Conservation (phyloP, 139 green algal genomes). For the Coccomyxa sp. region DNA sequence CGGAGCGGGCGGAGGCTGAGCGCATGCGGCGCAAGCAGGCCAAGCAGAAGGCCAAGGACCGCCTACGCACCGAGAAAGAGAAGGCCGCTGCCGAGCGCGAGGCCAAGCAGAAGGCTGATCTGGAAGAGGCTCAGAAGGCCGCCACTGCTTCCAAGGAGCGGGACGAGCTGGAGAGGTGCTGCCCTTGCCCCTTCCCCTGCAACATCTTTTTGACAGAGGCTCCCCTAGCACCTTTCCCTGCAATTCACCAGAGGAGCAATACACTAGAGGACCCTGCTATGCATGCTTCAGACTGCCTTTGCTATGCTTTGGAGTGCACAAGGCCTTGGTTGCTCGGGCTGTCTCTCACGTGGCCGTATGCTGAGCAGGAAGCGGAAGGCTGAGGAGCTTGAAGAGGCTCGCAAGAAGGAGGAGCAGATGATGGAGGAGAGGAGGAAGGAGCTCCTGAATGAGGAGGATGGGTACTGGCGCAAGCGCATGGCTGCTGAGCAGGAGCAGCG, state of each 20-base stretch:
- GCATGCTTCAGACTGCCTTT: no score
- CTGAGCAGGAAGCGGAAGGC: slow-evolving; percentile 28
- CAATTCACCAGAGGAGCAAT: no score
- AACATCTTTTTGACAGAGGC: no score
- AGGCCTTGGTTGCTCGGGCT: no score
- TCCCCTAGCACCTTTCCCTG: no score
- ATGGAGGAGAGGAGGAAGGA: slow-evolving; percentile 63
- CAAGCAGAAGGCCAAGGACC: slow-evolving; percentile 44
- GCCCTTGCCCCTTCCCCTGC: no score
- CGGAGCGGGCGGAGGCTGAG: slow-evolving; percentile 22
- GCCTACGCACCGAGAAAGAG: slow-evolving; percentile 57
- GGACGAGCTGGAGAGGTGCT: slow-evolving; percentile 14
- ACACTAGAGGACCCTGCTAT: no score
- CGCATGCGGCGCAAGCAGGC: slow-evolving; percentile 27
- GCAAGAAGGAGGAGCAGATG: slow-evolving; percentile 54
- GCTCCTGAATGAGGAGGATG: slow-evolving; percentile 68
- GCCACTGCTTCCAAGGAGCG: slow-evolving; percentile 19
- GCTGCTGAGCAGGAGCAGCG: slow-evolving; percentile 11
- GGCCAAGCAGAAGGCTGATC: slow-evolving; percentile 15
- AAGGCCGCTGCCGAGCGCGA: slow-evolving; percentile 36
- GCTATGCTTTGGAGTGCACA: no score
- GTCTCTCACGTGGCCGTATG: no score
- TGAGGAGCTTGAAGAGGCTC: slow-evolving; percentile 36
- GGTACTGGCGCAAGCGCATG: slow-evolving; percentile 73
- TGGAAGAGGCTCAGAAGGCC: slow-evolving; percentile 6